Evolutionary conservation across 2,329 filamentous ascomycete species (phyloP).

Genomic region (Fusarium miscanthi): DNA sequence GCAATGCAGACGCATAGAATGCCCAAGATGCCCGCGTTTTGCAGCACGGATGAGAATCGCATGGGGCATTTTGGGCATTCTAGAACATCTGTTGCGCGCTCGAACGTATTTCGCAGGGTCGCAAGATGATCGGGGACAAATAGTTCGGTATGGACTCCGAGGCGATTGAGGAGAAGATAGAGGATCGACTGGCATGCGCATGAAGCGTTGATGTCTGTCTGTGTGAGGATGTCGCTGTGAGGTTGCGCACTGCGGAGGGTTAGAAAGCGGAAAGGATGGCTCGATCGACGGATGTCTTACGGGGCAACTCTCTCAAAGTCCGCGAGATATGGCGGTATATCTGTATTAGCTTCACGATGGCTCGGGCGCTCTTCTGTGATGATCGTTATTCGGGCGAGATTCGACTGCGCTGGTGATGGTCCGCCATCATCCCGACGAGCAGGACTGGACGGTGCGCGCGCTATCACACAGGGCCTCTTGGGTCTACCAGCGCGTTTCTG

Average conservation of each 20-base stretch:
- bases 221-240: not conserved
- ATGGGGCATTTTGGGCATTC: not conserved
- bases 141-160: not conserved
- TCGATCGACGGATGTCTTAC: not conserved
- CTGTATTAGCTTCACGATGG: not conserved
- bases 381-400: not conserved
- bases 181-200: slow-evolving; percentile 4
- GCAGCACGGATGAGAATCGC: slow-evolving; percentile 1
- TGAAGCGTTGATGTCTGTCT: slow-evolving; percentile 8
- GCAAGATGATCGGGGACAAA: not conserved
- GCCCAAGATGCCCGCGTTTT: not conserved
- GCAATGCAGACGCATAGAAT: slow-evolving; percentile 1
- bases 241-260: not conserved
- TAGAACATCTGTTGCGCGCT: not conserved
- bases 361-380: not conserved
- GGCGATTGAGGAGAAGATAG: slow-evolving; percentile 5
- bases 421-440: not conserved
- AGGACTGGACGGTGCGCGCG: not conserved
- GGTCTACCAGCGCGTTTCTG: not conserved
- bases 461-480: not conserved
- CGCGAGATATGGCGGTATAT: not conserved
- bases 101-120: not conserved
- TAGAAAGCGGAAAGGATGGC: not conserved
- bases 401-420: not conserved
- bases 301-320: not conserved